Percentiles rank a stretch among this genome's conserved stretches.
phyloP scores from a whole-genome alignment of 257 asterid species.

The Vinca minor region DNA sequence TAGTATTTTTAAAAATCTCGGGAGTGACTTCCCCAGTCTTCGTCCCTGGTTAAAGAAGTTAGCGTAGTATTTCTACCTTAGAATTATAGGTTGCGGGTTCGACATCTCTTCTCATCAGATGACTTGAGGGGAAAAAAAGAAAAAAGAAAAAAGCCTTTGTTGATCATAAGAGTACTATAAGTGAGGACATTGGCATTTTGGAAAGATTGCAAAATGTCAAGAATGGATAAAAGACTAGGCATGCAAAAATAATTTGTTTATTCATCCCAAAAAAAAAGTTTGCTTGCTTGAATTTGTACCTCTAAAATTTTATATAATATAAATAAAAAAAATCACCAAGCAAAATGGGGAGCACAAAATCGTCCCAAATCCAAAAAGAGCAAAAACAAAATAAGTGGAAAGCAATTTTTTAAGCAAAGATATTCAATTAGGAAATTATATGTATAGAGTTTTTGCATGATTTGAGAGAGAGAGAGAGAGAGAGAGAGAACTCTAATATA shows the following conservation, averaged over 20 bases:
- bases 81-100: too few relatives aligned
- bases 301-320: conserved; percentile 4
- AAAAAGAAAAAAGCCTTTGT: too few relatives aligned
- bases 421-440: conserved; percentile 16
- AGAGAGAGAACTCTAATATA: neutral
- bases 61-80: too few relatives aligned
- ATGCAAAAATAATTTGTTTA: neutral
- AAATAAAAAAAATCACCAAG: conserved; percentile 20
- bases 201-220: conserved; percentile 5
- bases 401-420: conserved; percentile 19
- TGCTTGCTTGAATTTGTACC: conserved; percentile 1
- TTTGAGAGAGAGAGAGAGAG: conserved; percentile 38
- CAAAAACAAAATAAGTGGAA: conserved; percentile 19
- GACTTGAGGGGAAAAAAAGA: too few relatives aligned
- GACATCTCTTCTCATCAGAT: too few relatives aligned
- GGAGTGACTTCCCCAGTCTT: too few relatives aligned
- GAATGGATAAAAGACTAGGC: neutral
- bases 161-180: too few relatives aligned
- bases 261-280: too few relatives aligned
- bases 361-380: conserved; percentile 32
- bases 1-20: too few relatives aligned
- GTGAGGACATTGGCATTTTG: neutral
- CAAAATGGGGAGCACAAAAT: conserved; percentile 31
- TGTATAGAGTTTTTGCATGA: conserved; percentile 27
- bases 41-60: too few relatives aligned